Evolutionary conservation across 1,139 yeast species (phyloP).

Genomic region (Pichia sp.): DNA sequence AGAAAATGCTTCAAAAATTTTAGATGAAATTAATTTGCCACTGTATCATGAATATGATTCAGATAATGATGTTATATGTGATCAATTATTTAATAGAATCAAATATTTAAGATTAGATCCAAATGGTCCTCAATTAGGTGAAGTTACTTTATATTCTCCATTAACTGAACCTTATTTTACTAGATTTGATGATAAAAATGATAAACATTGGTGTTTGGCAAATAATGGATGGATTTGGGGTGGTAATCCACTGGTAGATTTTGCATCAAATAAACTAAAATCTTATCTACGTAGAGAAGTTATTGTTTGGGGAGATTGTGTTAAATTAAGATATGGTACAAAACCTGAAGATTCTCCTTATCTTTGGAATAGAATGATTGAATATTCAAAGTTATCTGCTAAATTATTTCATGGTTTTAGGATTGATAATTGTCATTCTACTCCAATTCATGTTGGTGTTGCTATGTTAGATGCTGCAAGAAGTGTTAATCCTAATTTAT

Average conservation of each 20-base stretch:
- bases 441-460: constrained; percentile 94
- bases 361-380: constrained; percentile 82
- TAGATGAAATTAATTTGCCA: constrained; percentile 74
- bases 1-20: constrained; percentile 42
- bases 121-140: constrained; percentile 76
- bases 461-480: constrained; percentile 85
- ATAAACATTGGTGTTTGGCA: constrained; percentile 67
- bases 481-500: constrained; percentile 72
- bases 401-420: constrained; percentile 78
- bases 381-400: constrained; percentile 74
- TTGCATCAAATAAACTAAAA: constrained; percentile 73
- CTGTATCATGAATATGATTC: constrained; percentile 71
- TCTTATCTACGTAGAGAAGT: constrained; percentile 90
- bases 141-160: constrained; percentile 50
- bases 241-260: constrained; percentile 88
- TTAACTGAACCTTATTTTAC: constrained; percentile 87
- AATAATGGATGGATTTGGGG: constrained; percentile 99
- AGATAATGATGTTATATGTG: constrained; percentile 58
- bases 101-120: constrained; percentile 69
- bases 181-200: constrained; percentile 47
- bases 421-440: constrained; percentile 92
- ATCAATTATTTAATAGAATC: constrained; percentile 69
- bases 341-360: constrained; percentile 78
- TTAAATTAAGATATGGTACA: constrained; percentile 79
- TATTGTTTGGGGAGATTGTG: constrained; percentile 97